A percentile compares a stretch with the other conserved stretches of the same genome.
These are phyloP conservation scores for Monilinia fructigena DNA, from an alignment of 2,329 filamentous ascomycete genomes.

Conservation along the genomic window DNA sequence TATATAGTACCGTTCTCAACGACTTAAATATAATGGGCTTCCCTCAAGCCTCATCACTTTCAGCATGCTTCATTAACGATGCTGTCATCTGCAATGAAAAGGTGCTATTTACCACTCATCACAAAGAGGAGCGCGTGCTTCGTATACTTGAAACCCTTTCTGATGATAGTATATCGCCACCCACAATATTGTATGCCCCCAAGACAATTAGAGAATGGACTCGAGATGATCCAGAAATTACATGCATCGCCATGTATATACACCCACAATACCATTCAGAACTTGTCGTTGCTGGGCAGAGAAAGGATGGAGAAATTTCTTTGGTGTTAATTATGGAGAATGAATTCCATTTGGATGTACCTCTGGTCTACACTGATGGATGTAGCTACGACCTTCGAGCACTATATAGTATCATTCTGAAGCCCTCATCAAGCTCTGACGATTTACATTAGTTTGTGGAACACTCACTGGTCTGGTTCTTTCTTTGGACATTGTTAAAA, in stretches of 20 bases:
- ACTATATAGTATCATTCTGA: constrained; percentile 35
- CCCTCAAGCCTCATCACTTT: constrained; percentile 25
- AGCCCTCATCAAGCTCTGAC: constrained; percentile 5
- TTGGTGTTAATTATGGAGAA: neutral
- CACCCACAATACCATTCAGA: neutral
- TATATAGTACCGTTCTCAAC: constrained; percentile 10
- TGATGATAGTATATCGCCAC: neutral
- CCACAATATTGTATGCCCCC: neutral
- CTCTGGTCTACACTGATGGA: neutral
- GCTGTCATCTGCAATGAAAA: constrained; percentile 32
- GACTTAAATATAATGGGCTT: constrained; percentile 10
- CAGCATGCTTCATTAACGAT: constrained; percentile 29
- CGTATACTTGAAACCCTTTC: constrained; percentile 3
- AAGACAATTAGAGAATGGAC: constrained; percentile 6
- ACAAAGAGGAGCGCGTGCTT: constrained; percentile 22
- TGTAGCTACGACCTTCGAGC: constrained; percentile 25
- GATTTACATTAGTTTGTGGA: constrained; percentile 35
- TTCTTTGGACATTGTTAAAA: constrained; percentile 29
- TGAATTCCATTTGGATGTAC: neutral
- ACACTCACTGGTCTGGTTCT: constrained; percentile 37
- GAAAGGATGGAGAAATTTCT: neutral
- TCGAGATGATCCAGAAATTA: constrained; percentile 1
- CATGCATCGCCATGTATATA: constrained; percentile 4
- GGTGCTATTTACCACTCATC: constrained; percentile 34
- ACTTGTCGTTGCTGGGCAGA: neutral